These are phyloP conservation scores for Cichorium intybus DNA, from an alignment of 140 eudicot genomes.

Conservation along the genomic window DNA sequence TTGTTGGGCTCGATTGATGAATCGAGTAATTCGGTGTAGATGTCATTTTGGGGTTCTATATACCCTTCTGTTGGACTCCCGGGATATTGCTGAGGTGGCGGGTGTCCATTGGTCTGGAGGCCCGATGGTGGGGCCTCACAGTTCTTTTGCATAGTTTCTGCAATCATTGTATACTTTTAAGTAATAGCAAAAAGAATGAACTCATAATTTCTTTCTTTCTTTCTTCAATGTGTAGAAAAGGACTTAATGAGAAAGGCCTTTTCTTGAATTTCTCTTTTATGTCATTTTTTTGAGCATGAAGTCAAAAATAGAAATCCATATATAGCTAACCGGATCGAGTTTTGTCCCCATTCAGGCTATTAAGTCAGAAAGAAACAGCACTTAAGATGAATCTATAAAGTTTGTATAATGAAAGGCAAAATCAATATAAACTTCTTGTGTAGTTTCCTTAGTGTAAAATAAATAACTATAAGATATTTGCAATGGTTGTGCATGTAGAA, in stretches of 20 bases:
- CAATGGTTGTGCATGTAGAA: too few species aligned
- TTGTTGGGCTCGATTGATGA: constrained; percentile 40
- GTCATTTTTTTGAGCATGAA: too few species aligned
- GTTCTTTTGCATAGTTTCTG: constrained; percentile 57
- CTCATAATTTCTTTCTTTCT: neutral
- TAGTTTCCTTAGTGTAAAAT: too few species aligned
- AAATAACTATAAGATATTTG: too few species aligned
- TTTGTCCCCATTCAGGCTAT: neutral
- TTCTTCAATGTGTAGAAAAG: too few species aligned
- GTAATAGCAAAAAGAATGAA: neutral
- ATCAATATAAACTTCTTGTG: too few species aligned
- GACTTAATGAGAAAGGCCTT: too few species aligned
- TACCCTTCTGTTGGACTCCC: constrained; percentile 45
- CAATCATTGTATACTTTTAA: constrained; percentile 1
- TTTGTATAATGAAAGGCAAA: neutral
- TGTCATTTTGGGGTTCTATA: constrained; percentile 43
- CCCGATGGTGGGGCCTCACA: constrained; percentile 59
- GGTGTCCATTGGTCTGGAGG: constrained; percentile 50
- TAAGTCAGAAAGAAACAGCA: neutral
- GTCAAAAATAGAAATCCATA: too few species aligned
- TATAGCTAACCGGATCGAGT: too few species aligned
- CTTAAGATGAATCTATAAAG: neutral
- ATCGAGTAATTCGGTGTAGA: constrained; percentile 31
- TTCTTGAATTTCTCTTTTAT: too few species aligned
- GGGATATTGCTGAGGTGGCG: constrained; percentile 28